Evolutionary conservation across 768 basidiomycete genomes (phyloP), one percentile per base, ranked within the genome.

Genomic region (Podaxis sp.): DNA sequence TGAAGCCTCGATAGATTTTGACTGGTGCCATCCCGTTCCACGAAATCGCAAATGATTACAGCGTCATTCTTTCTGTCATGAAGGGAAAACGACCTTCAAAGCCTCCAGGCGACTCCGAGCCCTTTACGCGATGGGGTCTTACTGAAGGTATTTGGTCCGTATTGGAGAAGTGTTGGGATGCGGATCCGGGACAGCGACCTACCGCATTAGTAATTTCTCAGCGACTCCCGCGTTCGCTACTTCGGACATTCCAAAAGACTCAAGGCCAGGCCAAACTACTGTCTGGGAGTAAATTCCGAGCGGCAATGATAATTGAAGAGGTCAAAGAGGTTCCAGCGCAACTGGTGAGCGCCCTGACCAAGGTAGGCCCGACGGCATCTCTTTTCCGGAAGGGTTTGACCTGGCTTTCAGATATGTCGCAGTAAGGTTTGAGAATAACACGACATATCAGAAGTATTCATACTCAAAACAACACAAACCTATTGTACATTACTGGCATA

Each of bases 21-120:
- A 66, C 68, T 0, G 69, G 68, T 6, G 56, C 63, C 0, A 50
- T 67, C n/a, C 74, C 74, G 11, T 73, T 72, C 55, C 58, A 67
- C 21, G 65, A 71, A 40, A 62, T 66, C 11, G 6, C 40, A 2
- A 61, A 62, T 40, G 63, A 69, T 48, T 47, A 54, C 5, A 61
- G 63, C 1, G 71, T 74, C 16, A 70, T 71, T n/a, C 27, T 68
- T 4, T 62, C 62, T 14, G 57, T 71, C 10, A 57, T 58, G 21
- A 25, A 38, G 23, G 70, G 69, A 6, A 40, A 48, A 32, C 59
- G 60, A 16, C 72, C 72, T 27, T 55, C 66, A 10, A 63, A 63
- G 5, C 72, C 72, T 47, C 47, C 63, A 4, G 27, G 59, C n/a
- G 40, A 50, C 44, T 53, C 40, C 21, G 50, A 50, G 1, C 10